These are phyloP conservation scores for Yamadazyma songkhlaensis DNA, from an alignment of 1,139 yeast genomes.

Conservation along the genomic window DNA sequence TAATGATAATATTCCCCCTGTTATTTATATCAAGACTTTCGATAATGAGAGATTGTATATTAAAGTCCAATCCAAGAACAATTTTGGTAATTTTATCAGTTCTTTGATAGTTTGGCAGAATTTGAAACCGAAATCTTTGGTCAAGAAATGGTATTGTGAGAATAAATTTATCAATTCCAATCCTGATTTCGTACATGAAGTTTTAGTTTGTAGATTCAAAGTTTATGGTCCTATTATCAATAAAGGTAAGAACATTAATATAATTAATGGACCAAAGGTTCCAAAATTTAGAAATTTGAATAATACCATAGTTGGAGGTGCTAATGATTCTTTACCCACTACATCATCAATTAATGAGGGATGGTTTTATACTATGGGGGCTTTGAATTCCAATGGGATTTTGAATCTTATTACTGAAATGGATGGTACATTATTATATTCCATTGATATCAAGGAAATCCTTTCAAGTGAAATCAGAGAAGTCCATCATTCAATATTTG, in stretches of 20 bases:
- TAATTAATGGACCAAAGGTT: slow-evolving; percentile 44
- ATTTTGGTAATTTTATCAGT: slow-evolving; percentile 49
- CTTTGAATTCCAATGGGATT: slow-evolving; percentile 62
- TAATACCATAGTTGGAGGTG: slow-evolving; percentile 1
- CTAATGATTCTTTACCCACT: too few species aligned
- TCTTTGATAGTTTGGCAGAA: slow-evolving; percentile 64
- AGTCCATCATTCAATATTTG: slow-evolving; percentile 66
- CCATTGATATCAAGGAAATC: slow-evolving; percentile 55
- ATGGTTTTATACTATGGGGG: slow-evolving; percentile 80
- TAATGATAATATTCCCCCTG: slow-evolving; percentile 29
- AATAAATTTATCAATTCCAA: slow-evolving; percentile 34
- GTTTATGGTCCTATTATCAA: slow-evolving; percentile 60
- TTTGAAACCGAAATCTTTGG: slow-evolving; percentile 54
- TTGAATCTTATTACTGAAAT: slow-evolving; percentile 61
- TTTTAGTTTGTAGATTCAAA: slow-evolving; percentile 64
- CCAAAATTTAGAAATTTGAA: slow-evolving; percentile 22
- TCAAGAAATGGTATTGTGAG: slow-evolving; percentile 53
- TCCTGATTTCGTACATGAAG: slow-evolving; percentile 32
- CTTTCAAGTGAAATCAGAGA: slow-evolving; percentile 67
- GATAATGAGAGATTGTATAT: slow-evolving; percentile 48
- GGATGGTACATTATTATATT: slow-evolving; percentile 65
- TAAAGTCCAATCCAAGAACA: slow-evolving; percentile 39
- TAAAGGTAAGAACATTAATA: slow-evolving; percentile 37
- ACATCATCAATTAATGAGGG: slow-evolving; percentile 38
- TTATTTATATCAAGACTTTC: slow-evolving; percentile 44